Evolutionary conservation across 1,284 basidiomycete species (phyloP).

Genomic region (Anthracocystis walkeri): DNA sequence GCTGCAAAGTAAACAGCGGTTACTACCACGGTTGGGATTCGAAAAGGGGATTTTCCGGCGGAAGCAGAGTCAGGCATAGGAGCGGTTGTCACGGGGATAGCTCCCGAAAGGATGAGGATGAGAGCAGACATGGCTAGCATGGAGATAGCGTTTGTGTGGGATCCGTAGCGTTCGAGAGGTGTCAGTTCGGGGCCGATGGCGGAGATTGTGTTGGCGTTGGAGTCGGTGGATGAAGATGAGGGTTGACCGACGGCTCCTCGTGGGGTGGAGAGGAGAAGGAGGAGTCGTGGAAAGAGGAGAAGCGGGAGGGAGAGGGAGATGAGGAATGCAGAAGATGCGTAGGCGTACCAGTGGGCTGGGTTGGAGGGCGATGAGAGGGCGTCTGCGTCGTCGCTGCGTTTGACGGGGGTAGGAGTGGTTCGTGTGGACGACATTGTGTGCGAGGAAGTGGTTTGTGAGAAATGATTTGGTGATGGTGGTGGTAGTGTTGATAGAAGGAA

Average conservation of each 20-base stretch:
- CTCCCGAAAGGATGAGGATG: constrained; percentile 42
- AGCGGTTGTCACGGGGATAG: constrained; percentile 44
- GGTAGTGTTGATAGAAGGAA: not conserved
- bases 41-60: constrained; percentile 37
- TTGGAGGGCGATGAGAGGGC: constrained; percentile 46
- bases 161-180: constrained; percentile 41
- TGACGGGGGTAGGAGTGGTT: constrained; percentile 8
- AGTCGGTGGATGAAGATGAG: not conserved
- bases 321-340: constrained; percentile 43
- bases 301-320: constrained; percentile 42
- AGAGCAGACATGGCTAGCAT: constrained; percentile 42
- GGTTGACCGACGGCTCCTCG: constrained; percentile 47
- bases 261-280: constrained; percentile 48
- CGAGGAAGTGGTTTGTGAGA: too few relatives aligned
- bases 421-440: not conserved
- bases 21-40: constrained; percentile 43
- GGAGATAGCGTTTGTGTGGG: constrained; percentile 41
- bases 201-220: constrained; percentile 19
- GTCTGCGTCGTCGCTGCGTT: constrained; percentile 25
- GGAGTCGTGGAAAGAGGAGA: constrained; percentile 42
- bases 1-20: constrained; percentile 42
- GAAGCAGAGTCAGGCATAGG: constrained; percentile 41
- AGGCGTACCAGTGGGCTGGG: constrained; percentile 54
- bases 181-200: constrained; percentile 52
- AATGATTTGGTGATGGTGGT: not conserved